Evolutionary conservation across 169 alveolate genomes (phyloP).

Genomic region (Cryptosporidium ubiquitum): DNA sequence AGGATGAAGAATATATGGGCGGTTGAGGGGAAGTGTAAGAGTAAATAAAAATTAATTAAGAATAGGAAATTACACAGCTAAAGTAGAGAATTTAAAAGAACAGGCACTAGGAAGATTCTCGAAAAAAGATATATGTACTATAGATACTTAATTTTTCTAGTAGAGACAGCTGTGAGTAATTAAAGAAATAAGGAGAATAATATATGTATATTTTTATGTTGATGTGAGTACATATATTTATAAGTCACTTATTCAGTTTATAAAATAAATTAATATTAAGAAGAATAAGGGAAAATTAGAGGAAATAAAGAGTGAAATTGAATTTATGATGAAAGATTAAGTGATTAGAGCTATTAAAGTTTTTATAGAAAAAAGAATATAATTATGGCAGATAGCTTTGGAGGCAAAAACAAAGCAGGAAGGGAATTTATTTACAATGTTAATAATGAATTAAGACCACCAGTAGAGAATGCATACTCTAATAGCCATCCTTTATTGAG

Average conservation of each 20-base stretch:
- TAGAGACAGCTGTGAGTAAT: background rate
- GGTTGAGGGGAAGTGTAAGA: slow-evolving; percentile 8
- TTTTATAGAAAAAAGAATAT: background rate
- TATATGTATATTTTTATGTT: background rate
- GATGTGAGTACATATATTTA: background rate
- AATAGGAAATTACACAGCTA: background rate
- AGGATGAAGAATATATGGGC: background rate
- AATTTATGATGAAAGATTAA: background rate
- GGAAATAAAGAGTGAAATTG: background rate
- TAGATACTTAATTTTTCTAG: background rate
- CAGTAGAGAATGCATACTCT: slow-evolving; percentile 10
- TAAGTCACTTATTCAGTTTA: no score
- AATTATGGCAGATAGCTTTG: slow-evolving; percentile 21
- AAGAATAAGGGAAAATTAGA: background rate
- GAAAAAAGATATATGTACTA: background rate
- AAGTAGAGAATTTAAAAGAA: background rate
- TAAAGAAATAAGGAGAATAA: no score
- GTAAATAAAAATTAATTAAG: background rate
- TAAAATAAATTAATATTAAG: no score
- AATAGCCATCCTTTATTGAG: slow-evolving; percentile 27
- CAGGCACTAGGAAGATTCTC: background rate
- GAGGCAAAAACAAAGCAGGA: slow-evolving; percentile 40
- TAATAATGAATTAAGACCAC: slow-evolving; percentile 25
- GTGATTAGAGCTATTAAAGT: background rate
- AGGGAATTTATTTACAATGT: slow-evolving; percentile 42